phyloP scores from a whole-genome alignment of 192 early-diverging fungal species.

The Geranomyces variabilis region DNA sequence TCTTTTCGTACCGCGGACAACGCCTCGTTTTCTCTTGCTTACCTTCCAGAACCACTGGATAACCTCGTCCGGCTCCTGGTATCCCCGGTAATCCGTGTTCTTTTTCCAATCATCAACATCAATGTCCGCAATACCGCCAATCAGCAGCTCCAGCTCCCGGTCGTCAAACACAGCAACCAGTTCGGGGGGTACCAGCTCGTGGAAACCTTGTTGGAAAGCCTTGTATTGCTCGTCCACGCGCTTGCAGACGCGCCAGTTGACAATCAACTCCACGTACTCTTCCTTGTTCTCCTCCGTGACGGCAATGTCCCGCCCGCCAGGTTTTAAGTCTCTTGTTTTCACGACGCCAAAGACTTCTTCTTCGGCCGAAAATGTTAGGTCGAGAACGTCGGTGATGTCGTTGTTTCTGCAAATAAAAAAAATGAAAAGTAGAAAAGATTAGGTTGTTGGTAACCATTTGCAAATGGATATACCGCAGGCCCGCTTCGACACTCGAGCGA shows the following conservation, averaged over 20 bases:
- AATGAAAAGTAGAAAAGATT: not conserved
- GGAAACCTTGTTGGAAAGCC: conserved; percentile 94
- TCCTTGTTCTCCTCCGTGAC: conserved; percentile 96
- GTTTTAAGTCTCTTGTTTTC: conserved; percentile 87
- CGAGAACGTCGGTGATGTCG: conserved; percentile 83
- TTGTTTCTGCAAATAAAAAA: no score
- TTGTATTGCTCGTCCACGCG: conserved; percentile 96
- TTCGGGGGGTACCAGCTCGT: conserved; percentile 94
- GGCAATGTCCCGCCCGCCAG: conserved; percentile 83
- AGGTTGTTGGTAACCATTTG: not conserved
- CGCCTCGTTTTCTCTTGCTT: no score
- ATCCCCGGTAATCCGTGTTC: conserved; percentile 96
- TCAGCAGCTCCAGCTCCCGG: conserved; percentile 95
- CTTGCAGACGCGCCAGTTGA: conserved; percentile 84
- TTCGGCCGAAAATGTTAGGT: conserved; percentile 90
- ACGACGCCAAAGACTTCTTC: conserved; percentile 91
- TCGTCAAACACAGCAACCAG: conserved; percentile 96
- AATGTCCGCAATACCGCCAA: conserved; percentile 95
- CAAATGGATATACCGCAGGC: not conserved
- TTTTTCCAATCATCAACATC: conserved; percentile 99
- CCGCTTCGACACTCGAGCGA: not conserved
- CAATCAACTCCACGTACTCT: conserved; percentile 90
- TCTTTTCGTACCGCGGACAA: no score
- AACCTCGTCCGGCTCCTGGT: conserved; percentile 94
- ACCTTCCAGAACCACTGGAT: conserved; percentile 96